Conservation (phyloP, 169 alveolate species). For the Cryptosporidium parvum region DNA sequence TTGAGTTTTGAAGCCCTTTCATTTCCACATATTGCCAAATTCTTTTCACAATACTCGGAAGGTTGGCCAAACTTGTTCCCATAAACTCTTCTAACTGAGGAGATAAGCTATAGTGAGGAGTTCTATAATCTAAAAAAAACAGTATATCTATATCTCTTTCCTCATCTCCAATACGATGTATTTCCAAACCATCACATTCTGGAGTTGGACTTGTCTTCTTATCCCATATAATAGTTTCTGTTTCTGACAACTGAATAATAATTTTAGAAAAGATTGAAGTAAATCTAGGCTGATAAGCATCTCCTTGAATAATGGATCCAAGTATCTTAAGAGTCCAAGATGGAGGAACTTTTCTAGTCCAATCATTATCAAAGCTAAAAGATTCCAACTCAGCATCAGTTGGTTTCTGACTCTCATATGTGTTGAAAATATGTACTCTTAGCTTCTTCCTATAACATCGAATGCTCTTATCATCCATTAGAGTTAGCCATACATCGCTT, state of each 20-base stretch:
- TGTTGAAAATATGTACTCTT: constrained; percentile 78
- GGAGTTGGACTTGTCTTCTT: constrained; percentile 74
- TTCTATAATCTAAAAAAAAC: constrained; percentile 74
- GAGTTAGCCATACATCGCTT: constrained; percentile 72
- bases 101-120: constrained; percentile 77
- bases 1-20: constrained; percentile 76
- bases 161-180: constrained; percentile 75
- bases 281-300: constrained; percentile 58
- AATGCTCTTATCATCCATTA: constrained; percentile 73
- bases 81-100: constrained; percentile 64
- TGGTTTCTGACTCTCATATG: constrained; percentile 71
- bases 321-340: constrained; percentile 78
- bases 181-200: constrained; percentile 79
- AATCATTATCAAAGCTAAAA: constrained; percentile 54
- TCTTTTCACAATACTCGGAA: constrained; percentile 73
- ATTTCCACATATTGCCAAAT: constrained; percentile 77
- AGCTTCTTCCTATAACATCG: constrained; percentile 70
- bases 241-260: constrained; percentile 68
- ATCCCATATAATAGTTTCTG: constrained; percentile 77
- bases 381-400: constrained; percentile 69
- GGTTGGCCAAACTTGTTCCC: constrained; percentile 72
- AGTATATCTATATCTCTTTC: constrained; percentile 75
- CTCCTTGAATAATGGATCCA: constrained; percentile 77
- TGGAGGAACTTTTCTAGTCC: constrained; percentile 74
- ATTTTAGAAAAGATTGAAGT: constrained; percentile 76